Conservation (phyloP, 371 early-diverging fungal species). For the Apophysomyces ossiformis region DNA sequence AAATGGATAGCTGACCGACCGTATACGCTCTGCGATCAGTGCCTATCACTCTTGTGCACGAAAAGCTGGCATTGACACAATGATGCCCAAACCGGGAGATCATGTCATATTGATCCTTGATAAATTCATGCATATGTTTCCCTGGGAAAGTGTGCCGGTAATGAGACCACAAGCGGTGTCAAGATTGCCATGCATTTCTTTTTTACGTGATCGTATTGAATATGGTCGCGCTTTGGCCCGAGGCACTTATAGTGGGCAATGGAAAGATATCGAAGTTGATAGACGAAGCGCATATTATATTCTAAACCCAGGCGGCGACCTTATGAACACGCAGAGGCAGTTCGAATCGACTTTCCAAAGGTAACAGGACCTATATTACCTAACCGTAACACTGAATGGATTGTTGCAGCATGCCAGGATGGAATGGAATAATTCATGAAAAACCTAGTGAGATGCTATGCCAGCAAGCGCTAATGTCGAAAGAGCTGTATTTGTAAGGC, state of each 20-base stretch:
- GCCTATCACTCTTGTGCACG: conserved; percentile 31
- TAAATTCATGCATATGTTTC: conserved; percentile 78
- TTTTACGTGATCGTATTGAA: conserved; percentile 72
- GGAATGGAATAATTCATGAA: conserved; percentile 75
- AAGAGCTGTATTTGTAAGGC: conserved; percentile 79
- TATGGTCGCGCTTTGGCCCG: conserved; percentile 20
- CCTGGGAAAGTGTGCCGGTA: conserved; percentile 84
- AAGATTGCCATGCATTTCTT: conserved; percentile 78
- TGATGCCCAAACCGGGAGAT: conserved; percentile 29
- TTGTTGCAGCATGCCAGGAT: conserved; percentile 39
- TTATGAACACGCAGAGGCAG: conserved; percentile 77
- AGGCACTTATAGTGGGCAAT: conserved; percentile 13
- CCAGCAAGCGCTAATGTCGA: conserved; percentile 55
- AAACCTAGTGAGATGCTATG: conserved; percentile 75
- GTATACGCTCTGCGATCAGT: conserved; percentile 21
- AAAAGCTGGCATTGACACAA: conserved; percentile 20
- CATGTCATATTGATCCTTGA: conserved; percentile 86
- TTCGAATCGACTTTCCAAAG: conserved; percentile 66
- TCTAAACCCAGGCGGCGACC: conserved; percentile 89
- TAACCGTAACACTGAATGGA: not conserved
- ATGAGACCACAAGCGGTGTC: conserved; percentile 76
- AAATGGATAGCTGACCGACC: conserved; percentile 23
- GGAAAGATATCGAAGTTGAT: conserved; percentile 56
- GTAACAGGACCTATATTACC: conserved; percentile 27
- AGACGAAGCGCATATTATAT: conserved; percentile 71